Evolutionary conservation across 148 eudicot genomes (phyloP).

Genomic region (Tetragonia tetragonoides): DNA sequence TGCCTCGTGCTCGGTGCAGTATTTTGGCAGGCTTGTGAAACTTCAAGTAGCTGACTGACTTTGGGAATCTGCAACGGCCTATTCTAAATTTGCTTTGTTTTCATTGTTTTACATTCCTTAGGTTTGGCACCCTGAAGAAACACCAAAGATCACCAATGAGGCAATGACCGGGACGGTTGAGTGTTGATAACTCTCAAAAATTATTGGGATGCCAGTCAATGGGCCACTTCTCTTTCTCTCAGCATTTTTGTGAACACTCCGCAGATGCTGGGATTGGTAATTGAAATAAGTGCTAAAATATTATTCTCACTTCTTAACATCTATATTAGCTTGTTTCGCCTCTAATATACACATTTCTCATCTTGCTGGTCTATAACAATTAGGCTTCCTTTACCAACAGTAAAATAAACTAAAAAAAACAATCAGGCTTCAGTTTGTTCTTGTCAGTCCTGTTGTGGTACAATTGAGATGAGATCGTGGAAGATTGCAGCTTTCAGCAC

Average conservation of each 20-base stretch:
- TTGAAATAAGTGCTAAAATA: not conserved
- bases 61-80: not conserved
- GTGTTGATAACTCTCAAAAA: not conserved
- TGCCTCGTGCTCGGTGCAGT: not conserved
- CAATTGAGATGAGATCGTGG: too few relatives aligned
- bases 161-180: not conserved
- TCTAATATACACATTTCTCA: too few relatives aligned
- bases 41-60: not conserved
- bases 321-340: too few relatives aligned
- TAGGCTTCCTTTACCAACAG: too few relatives aligned
- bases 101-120: not conserved
- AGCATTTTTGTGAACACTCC: slow-evolving; percentile 14
- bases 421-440: too few relatives aligned
- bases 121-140: too few relatives aligned
- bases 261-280: not conserved
- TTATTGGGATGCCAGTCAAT: not conserved
- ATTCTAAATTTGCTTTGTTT: not conserved
- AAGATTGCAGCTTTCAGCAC: too few relatives aligned
- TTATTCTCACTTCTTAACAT: not conserved
- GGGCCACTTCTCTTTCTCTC: not conserved
- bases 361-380: too few relatives aligned
- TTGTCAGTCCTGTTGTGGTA: too few relatives aligned
- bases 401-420: too few relatives aligned
- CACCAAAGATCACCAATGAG: not conserved
- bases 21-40: not conserved